A percentile compares a stretch with the other conserved stretches of the same genome.
These are phyloP conservation scores for Aspergillus ibericus DNA, from an alignment of 2,329 filamentous ascomycete genomes.

Conservation along the genomic window DNA sequence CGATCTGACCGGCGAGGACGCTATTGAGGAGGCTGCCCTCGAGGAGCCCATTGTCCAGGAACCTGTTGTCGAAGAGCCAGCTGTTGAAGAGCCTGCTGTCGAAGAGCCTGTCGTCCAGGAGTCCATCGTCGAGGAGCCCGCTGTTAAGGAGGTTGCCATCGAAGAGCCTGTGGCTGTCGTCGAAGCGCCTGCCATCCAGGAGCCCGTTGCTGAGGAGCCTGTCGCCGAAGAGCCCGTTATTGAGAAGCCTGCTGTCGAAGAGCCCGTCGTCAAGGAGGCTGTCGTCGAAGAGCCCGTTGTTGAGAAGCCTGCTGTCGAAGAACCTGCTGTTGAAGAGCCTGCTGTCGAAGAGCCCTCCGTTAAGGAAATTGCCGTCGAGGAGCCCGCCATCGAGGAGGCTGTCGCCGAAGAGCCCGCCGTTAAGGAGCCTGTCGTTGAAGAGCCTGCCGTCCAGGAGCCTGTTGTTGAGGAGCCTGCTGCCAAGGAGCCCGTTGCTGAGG, in stretches of 20 bases:
- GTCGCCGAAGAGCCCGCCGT: neutral
- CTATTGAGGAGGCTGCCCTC: neutral
- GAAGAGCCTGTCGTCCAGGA: slow-evolving; percentile 9
- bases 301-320: neutral
- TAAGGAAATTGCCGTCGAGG: neutral
- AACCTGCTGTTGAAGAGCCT: slow-evolving; percentile 3
- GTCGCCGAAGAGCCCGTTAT: neutral
- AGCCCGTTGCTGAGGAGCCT: neutral
- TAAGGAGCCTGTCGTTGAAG: slow-evolving; percentile 1
- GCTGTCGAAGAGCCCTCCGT: neutral
- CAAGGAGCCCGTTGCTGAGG: slow-evolving; percentile 9
- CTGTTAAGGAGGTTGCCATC: neutral
- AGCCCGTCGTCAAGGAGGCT: slow-evolving; percentile 6
- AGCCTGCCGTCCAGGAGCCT: neutral
- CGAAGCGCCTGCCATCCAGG: neutral
- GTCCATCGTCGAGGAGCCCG: neutral
- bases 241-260: neutral
- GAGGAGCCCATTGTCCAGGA: slow-evolving; percentile 5
- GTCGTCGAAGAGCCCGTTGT: slow-evolving; percentile 4
- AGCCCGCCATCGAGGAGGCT: neutral
- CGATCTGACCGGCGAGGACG: neutral
- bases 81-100: slow-evolving; percentile 3
- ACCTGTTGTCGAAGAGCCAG: neutral
- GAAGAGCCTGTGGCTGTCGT: neutral
- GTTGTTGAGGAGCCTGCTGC: neutral